Evolutionary conservation across 805 yeast genomes (phyloP).

Genomic region (Wickerhamiella vanderwaltii): DNA sequence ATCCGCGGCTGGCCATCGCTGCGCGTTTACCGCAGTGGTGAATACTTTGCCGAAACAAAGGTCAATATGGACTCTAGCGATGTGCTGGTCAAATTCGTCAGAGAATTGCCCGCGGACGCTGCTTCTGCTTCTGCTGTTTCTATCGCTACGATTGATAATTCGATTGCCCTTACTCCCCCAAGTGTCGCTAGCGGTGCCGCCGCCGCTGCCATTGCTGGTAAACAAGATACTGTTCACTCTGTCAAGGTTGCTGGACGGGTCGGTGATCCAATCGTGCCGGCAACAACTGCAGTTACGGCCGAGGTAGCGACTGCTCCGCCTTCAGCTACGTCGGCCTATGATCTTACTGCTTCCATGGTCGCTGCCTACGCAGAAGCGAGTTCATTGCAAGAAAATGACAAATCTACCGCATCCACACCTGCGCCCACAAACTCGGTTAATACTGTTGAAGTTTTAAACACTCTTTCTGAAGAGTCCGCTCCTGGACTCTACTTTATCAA

Average conservation of each 20-base stretch:
- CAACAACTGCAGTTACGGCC: neutral
- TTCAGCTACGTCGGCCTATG: neutral
- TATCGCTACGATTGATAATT: neutral
- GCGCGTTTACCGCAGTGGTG: constrained; percentile 41
- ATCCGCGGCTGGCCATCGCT: constrained; percentile 59
- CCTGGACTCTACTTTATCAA: constrained; percentile 62
- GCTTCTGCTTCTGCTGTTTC: neutral
- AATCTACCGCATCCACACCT: too few relatives aligned
- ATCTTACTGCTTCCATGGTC: neutral
- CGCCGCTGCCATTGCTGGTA: neutral
- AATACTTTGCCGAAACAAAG: constrained; percentile 20
- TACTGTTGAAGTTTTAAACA: constrained; percentile 15
- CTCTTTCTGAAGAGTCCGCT: constrained; percentile 6
- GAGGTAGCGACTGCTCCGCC: neutral
- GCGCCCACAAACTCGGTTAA: neutral
- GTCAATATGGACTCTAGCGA: constrained; percentile 13
- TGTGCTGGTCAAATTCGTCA: constrained; percentile 12
- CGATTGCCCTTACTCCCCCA: neutral
- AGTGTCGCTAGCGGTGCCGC: neutral
- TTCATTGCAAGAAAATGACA: too few relatives aligned
- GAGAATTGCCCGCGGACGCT: constrained; percentile 10
- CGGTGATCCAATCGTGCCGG: neutral
- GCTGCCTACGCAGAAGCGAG: neutral
- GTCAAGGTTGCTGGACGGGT: neutral
- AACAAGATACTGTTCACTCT: neutral